Percentiles rank a stretch among this genome's conserved stretches.
phyloP scores from a whole-genome alignment of 257 asterid species.

The Misopates orontium region DNA sequence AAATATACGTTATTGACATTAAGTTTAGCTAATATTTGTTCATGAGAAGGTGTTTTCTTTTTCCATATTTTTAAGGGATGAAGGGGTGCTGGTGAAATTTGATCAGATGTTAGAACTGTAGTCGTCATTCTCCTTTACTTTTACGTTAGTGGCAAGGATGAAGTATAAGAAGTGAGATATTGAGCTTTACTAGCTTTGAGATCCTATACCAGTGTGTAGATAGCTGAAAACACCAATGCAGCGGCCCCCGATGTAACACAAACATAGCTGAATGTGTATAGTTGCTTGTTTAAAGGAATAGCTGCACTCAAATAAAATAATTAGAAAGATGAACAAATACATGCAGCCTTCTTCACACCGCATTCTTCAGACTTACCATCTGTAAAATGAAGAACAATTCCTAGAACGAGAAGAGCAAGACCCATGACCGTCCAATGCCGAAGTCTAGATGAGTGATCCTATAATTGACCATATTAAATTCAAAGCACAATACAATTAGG shows the following conservation, averaged over 20 bases:
- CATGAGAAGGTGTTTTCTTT: too few relatives aligned
- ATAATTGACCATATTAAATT: slow-evolving; percentile 6
- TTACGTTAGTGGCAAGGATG: not conserved
- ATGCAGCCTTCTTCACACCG: not conserved
- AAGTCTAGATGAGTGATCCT: slow-evolving; percentile 70
- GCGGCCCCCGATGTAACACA: slow-evolving; percentile 81
- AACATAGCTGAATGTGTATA: slow-evolving; percentile 72
- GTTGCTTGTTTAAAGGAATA: slow-evolving; percentile 72
- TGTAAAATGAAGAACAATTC: slow-evolving; percentile 61
- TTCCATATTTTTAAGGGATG: too few relatives aligned
- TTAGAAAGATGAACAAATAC: not conserved
- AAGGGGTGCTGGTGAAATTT: too few relatives aligned
- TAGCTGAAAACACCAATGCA: slow-evolving; percentile 58
- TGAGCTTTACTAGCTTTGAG: slow-evolving; percentile 10
- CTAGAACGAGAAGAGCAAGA: slow-evolving; percentile 50
- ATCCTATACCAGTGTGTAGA: slow-evolving; percentile 55
- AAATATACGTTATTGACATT: too few relatives aligned
- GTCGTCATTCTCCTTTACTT: too few relatives aligned
- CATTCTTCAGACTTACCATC: slow-evolving; percentile 42
- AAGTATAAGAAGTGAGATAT: not conserved
- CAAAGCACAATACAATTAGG: not conserved
- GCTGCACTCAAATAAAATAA: slow-evolving; percentile 45
- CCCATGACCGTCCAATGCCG: slow-evolving; percentile 62
- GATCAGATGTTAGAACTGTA: too few relatives aligned
- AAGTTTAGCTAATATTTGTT: too few relatives aligned